Conservation (phyloP, 768 basidiomycete species). For the Pleurotus salmoneostramineus region DNA sequence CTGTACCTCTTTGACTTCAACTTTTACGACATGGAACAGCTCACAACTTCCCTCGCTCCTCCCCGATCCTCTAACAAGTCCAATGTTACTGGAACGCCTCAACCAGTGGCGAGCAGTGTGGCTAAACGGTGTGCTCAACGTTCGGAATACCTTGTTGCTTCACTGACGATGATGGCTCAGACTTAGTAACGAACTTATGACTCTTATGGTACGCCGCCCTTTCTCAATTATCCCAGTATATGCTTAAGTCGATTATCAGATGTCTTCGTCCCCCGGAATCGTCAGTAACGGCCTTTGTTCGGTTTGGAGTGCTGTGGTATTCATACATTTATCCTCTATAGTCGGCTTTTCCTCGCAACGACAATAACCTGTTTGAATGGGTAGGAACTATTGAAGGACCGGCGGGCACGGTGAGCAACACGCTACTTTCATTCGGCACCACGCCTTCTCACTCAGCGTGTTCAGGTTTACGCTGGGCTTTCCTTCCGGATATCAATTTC, state of each 20-base stretch:
- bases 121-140: constrained; percentile 63
- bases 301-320: no score
- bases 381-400: constrained; percentile 85
- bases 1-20: neutral
- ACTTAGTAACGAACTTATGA: constrained; percentile 83
- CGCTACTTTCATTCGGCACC: constrained; percentile 3
- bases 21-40: constrained; percentile 57
- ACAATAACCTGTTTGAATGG: constrained; percentile 89
- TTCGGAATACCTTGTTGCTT: constrained; percentile 8
- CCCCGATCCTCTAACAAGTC: constrained; percentile 57
- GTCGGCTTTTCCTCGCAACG: constrained; percentile 89
- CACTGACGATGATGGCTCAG: constrained; percentile 29
- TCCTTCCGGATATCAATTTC: constrained; percentile 80
- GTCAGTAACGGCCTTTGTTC: constrained; percentile 39
- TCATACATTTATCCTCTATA: no score
- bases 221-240: neutral
- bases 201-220: constrained; percentile 64
- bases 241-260: constrained; percentile 35
- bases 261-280: constrained; percentile 87
- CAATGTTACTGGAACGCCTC: constrained; percentile 43
- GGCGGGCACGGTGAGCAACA: constrained; percentile 57
- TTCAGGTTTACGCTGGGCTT: constrained; percentile 73
- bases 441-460: neutral
- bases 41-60: constrained; percentile 60
- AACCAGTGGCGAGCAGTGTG: constrained; percentile 70